These are phyloP conservation scores for Exophiala calicioides DNA, from an alignment of 2,329 filamentous ascomycete genomes.

Conservation along the genomic window DNA sequence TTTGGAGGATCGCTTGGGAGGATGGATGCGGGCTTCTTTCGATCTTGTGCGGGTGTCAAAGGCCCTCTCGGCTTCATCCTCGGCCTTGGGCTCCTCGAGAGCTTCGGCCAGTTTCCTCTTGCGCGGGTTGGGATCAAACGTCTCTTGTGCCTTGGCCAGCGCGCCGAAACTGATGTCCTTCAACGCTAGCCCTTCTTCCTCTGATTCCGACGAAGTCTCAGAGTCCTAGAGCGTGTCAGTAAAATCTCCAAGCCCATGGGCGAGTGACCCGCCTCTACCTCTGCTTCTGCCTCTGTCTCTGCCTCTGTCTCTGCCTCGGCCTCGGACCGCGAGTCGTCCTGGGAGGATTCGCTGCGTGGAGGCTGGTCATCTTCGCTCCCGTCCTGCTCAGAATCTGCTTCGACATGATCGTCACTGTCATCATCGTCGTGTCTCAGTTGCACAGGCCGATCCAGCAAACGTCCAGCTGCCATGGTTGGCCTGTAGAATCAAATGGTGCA, in stretches of 20 bases:
- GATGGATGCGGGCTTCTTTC: constrained; percentile 40
- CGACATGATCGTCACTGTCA: constrained; percentile 41
- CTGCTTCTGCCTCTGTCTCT: too few relatives aligned
- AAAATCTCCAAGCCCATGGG: not conserved
- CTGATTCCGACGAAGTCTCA: constrained; percentile 41
- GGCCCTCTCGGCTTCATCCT: constrained; percentile 25
- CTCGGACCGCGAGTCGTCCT: constrained; percentile 11
- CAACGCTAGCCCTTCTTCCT: constrained; percentile 45
- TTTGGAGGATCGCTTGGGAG: constrained; percentile 65
- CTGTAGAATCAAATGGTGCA: not conserved
- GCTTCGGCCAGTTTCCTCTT: constrained; percentile 29
- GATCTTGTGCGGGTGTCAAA: constrained; percentile 43
- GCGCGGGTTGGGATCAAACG: constrained; percentile 53
- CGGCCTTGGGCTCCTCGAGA: constrained; percentile 29
- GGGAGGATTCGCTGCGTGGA: constrained; percentile 1
- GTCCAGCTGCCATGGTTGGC: constrained; percentile 15
- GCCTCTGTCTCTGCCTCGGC: constrained; percentile 7
- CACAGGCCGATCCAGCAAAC: constrained; percentile 17
- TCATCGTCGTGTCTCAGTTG: constrained; percentile 31
- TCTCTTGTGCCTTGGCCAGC: constrained; percentile 81
- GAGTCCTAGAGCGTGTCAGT: constrained; percentile 23
- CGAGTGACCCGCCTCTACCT: too few relatives aligned
- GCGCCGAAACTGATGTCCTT: constrained; percentile 80
- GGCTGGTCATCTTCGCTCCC: constrained; percentile 9
- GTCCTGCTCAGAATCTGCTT: constrained; percentile 20